These are phyloP conservation scores for Ceratobasidium sp. DNA, from an alignment of 1,284 basidiomycete genomes.

Conservation along the genomic window DNA sequence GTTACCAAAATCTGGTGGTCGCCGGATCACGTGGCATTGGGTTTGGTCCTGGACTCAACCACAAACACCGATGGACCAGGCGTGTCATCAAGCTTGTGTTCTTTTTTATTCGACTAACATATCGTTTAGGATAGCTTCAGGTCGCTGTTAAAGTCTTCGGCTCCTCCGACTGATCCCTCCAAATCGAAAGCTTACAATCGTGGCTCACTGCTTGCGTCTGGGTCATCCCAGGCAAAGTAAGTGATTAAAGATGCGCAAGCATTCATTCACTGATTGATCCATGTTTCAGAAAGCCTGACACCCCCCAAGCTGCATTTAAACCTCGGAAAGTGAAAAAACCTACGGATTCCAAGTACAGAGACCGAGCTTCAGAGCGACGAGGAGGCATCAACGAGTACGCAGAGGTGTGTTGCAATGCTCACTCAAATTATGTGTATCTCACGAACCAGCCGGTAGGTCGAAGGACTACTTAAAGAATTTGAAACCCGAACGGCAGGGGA, in stretches of 20 bases:
- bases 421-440: background rate
- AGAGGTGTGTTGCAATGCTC: conserved; percentile 54
- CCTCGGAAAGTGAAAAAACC: conserved; percentile 75
- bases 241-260: background rate
- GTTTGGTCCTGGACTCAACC: conserved; percentile 7
- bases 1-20: background rate
- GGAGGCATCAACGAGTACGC: conserved; percentile 73
- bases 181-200: conserved; percentile 37
- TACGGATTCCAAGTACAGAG: conserved; percentile 63
- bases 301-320: conserved; percentile 67
- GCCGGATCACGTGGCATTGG: background rate
- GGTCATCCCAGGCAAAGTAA: conserved; percentile 18
- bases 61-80: conserved; percentile 21
- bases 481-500: conserved; percentile 67
- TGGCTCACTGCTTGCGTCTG: conserved; percentile 26
- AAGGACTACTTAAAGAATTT: conserved; percentile 81
- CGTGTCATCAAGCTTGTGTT: background rate
- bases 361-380: conserved; percentile 74
- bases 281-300: conserved; percentile 13
- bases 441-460: conserved; percentile 60
- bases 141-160: conserved; percentile 15
- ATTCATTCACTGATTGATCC: background rate
- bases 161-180: background rate
- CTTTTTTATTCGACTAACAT: too few species aligned
- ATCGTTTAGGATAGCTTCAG: conserved; percentile 15